Conservation (phyloP, 345 rosid species). For the Lumnitzera racemosa region DNA sequence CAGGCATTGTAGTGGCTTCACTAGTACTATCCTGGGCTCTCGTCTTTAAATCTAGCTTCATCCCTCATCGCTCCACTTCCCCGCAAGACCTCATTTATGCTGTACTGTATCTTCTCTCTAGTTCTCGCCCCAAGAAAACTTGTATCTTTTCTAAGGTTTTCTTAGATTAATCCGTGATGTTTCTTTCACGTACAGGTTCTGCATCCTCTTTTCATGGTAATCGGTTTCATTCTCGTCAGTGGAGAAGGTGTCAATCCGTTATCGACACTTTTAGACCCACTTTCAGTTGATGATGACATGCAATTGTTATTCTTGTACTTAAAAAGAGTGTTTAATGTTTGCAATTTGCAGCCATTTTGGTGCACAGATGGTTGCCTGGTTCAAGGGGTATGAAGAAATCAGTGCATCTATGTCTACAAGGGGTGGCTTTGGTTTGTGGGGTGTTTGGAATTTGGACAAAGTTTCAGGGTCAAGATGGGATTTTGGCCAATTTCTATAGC, state of each 20-base stretch:
- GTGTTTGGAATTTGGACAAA: slow-evolving; percentile 85
- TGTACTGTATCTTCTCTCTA: slow-evolving; percentile 22
- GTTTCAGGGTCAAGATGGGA: slow-evolving; percentile 53
- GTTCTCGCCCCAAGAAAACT: background rate
- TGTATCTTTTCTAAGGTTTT: background rate
- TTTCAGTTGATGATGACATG: background rate
- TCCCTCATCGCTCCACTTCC: slow-evolving; percentile 30
- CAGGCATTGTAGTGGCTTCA: slow-evolving; percentile 45
- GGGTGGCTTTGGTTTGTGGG: slow-evolving; percentile 78
- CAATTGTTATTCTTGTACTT: too few species aligned
- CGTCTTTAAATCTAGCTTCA: slow-evolving; percentile 53
- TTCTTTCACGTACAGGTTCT: slow-evolving; percentile 38
- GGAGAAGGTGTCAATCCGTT: slow-evolving; percentile 61
- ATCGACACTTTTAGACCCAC: background rate
- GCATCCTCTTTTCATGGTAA: slow-evolving; percentile 87
- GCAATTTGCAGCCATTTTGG: slow-evolving; percentile 56
- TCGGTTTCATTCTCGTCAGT: slow-evolving; percentile 81
- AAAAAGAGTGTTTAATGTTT: background rate
- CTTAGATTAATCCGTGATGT: background rate
- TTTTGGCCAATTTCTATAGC: slow-evolving; percentile 75
- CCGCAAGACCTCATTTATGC: slow-evolving; percentile 55
- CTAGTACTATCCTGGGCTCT: slow-evolving; percentile 68
- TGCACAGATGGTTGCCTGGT: slow-evolving; percentile 90
- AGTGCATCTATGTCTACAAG: slow-evolving; percentile 81
- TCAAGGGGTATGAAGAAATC: slow-evolving; percentile 77